Conservation (phyloP, 192 early-diverging fungal genomes). For the Lobulomyces angularis region DNA sequence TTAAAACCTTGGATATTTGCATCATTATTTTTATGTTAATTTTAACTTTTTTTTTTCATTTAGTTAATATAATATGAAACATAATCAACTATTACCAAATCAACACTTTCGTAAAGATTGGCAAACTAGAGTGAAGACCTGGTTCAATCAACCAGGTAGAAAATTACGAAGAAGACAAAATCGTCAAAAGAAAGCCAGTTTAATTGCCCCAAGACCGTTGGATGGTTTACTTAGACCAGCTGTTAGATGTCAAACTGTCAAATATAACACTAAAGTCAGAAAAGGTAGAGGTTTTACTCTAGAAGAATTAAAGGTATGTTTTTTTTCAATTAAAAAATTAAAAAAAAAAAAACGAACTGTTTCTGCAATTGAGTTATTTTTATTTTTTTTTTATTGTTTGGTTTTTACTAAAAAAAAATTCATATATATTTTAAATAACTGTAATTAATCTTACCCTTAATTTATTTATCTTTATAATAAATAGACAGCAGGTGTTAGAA, state of each 20-base stretch:
- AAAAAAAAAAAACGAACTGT: no score
- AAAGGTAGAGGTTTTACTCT: slow-evolving; percentile 95
- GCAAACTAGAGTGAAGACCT: slow-evolving; percentile 90
- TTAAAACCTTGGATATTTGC: no score
- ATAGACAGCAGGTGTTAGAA: slow-evolving; percentile 77
- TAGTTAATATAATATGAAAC: no score
- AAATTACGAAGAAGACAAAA: slow-evolving; percentile 82
- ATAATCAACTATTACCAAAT: slow-evolving; percentile 91
- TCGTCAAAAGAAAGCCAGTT: slow-evolving; percentile 88
- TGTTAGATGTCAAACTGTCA: slow-evolving; percentile 88
- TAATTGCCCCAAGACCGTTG: slow-evolving; percentile 89
- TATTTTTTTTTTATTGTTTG: no score
- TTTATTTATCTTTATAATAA: no score
- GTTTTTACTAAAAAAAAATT: no score
- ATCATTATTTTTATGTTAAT: no score
- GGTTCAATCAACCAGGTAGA: slow-evolving; percentile 95
- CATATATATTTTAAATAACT: no score
- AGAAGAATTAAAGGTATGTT: slow-evolving; percentile 87
- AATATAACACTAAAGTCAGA: slow-evolving; percentile 97
- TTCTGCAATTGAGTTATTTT: no score
- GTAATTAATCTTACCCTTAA: no score
- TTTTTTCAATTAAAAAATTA: no score
- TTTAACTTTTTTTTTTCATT: no score
- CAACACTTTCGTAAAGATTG: slow-evolving; percentile 97
- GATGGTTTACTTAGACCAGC: slow-evolving; percentile 96